These are phyloP conservation scores for Calocybe cyanea DNA, from an alignment of 768 basidiomycete species.

Conservation along the genomic window DNA sequence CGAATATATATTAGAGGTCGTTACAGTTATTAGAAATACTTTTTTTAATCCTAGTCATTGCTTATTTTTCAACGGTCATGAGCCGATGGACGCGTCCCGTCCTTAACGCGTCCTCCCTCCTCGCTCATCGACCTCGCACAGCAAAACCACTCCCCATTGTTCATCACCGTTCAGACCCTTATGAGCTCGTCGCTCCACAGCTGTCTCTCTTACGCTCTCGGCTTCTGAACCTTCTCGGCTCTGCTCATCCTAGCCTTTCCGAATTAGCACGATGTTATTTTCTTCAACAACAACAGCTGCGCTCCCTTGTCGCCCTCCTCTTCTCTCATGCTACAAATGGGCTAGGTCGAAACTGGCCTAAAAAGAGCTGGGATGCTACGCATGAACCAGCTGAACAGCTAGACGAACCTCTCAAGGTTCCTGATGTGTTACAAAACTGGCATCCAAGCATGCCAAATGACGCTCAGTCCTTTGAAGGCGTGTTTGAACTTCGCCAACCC, in stretches of 20 bases:
- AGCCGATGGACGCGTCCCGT: not conserved
- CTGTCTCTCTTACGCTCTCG: conserved; percentile 66
- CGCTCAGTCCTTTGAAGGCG: conserved; percentile 60
- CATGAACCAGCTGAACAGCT: conserved; percentile 57
- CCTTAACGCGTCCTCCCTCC: conserved; percentile 18
- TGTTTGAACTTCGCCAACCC: conserved; percentile 47
- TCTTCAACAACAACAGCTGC: conserved; percentile 79
- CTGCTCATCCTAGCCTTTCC: conserved; percentile 83
- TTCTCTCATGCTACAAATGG: conserved; percentile 94
- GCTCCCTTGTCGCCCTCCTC: conserved; percentile 85
- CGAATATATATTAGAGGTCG: too few relatives aligned
- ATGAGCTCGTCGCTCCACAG: conserved; percentile 67
- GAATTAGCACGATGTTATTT: conserved; percentile 94
- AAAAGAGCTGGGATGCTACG: conserved; percentile 57
- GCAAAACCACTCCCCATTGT: not conserved
- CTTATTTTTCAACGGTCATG: not conserved
- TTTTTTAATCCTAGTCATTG: too few relatives aligned
- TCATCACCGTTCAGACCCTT: conserved; percentile 52
- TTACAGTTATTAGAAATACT: too few relatives aligned
- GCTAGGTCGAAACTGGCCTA: conserved; percentile 60
- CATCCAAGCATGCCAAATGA: conserved; percentile 85
- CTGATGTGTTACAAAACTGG: conserved; percentile 86
- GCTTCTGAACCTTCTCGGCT: conserved; percentile 76
- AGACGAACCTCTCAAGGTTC: conserved; percentile 73
- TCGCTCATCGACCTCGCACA: conserved; percentile 38